Evolutionary conservation across 768 basidiomycete genomes (phyloP).

Genomic region (Suillus discolor): DNA sequence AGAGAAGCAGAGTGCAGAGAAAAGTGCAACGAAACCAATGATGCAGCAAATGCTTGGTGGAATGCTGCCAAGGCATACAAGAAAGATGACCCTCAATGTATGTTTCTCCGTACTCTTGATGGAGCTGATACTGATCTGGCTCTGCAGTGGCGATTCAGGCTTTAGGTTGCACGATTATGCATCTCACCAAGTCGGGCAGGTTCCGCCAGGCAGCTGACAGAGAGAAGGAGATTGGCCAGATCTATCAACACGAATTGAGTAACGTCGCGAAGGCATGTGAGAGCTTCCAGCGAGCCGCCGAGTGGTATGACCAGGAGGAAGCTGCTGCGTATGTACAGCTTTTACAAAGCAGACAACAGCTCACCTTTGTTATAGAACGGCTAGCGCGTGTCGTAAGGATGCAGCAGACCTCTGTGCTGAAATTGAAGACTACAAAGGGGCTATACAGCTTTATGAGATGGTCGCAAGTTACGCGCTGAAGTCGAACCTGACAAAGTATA

Average conservation of each 20-base stretch:
- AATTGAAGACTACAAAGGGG: conserved; percentile 80
- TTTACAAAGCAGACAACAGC: neutral
- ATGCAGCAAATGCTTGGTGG: conserved; percentile 99
- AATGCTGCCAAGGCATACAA: conserved; percentile 97
- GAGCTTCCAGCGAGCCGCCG: conserved; percentile 87
- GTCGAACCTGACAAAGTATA: conserved; percentile 92
- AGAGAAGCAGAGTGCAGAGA: conserved; percentile 95
- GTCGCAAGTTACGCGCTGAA: conserved; percentile 84
- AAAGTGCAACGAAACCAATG: conserved; percentile 83
- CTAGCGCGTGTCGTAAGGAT: conserved; percentile 94
- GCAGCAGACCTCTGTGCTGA: conserved; percentile 95
- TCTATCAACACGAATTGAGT: conserved; percentile 80
- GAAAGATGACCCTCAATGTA: conserved; percentile 82
- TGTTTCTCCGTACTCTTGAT: conserved; percentile 28
- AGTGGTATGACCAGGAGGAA: conserved; percentile 99
- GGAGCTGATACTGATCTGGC: conserved; percentile 17
- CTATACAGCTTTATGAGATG: conserved; percentile 87
- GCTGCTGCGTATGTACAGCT: conserved; percentile 80
- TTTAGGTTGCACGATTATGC: conserved; percentile 78
- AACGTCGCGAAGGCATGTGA: conserved; percentile 89
- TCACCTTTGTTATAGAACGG: conserved; percentile 60
- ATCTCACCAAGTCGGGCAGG: conserved; percentile 81
- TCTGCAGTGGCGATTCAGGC: conserved; percentile 85
- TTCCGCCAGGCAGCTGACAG: conserved; percentile 98
- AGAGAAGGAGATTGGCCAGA: conserved; percentile 96